Conservation (phyloP, 352 stramenopile species). For the Phytophthora quininea region DNA sequence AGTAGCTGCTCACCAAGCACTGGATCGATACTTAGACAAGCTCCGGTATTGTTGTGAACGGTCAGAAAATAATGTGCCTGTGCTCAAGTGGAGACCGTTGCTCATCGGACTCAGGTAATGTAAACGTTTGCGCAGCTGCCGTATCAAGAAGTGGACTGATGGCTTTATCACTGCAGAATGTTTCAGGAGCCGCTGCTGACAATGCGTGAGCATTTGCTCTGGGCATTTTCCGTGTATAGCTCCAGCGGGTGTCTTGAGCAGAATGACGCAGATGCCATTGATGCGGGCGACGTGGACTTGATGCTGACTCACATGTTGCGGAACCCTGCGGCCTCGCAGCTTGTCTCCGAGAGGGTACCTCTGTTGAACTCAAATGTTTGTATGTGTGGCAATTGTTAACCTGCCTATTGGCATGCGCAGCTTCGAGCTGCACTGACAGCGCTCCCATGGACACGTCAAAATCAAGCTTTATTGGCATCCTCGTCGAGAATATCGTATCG, state of each 20-base stretch:
- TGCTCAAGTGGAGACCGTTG: slow-evolving; percentile 74
- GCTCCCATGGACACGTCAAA: slow-evolving; percentile 31
- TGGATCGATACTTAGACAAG: slow-evolving; percentile 62
- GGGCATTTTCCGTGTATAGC: slow-evolving; percentile 62
- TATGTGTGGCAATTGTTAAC: too few species aligned
- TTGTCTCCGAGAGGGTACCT: slow-evolving; percentile 60
- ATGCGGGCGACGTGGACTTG: slow-evolving; percentile 45
- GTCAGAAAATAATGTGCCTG: slow-evolving; percentile 47
- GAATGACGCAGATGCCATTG: slow-evolving; percentile 35
- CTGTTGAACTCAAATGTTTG: background rate
- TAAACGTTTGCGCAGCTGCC: background rate
- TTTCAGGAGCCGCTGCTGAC: slow-evolving; percentile 63
- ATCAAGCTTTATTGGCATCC: slow-evolving; percentile 19
- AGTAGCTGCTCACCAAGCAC: slow-evolving; percentile 12
- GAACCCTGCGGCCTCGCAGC: slow-evolving; percentile 49
- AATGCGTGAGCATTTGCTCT: slow-evolving; percentile 60
- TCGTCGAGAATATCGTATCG: slow-evolving; percentile 51
- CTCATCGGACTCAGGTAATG: slow-evolving; percentile 58
- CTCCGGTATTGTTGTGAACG: slow-evolving; percentile 73
- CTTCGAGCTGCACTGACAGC: slow-evolving; percentile 56
- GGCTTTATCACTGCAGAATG: slow-evolving; percentile 31
- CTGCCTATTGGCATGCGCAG: slow-evolving; percentile 19
- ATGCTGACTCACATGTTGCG: slow-evolving; percentile 61
- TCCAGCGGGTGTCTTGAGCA: slow-evolving; percentile 63
- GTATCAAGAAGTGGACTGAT: background rate